These are phyloP conservation scores for Gonium pectorale DNA, from an alignment of 139 green algal genomes.

Conservation along the genomic window DNA sequence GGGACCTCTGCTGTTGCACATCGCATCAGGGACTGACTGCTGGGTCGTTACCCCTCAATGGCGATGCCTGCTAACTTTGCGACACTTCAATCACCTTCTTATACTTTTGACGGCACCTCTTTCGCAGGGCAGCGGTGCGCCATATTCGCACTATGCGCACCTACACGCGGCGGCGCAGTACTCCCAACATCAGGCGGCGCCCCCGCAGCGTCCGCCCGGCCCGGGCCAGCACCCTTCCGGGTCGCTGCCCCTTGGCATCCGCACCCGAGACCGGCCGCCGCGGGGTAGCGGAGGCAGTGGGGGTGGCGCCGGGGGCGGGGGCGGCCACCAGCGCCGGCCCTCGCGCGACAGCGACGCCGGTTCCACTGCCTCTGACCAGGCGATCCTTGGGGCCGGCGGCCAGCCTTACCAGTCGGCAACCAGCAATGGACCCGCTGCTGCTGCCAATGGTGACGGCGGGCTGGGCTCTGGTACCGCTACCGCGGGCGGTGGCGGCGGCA, in stretches of 20 bases:
- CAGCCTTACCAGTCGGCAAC: too few relatives aligned
- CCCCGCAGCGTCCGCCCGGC: not conserved
- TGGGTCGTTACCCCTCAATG: too few relatives aligned
- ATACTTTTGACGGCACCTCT: too few relatives aligned
- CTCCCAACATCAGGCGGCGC: not conserved
- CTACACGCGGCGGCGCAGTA: not conserved
- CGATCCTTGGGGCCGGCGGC: too few relatives aligned
- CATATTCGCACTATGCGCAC: slow-evolving; percentile 1
- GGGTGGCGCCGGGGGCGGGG: not conserved
- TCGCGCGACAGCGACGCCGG: slow-evolving; percentile 34
- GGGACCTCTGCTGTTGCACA: too few relatives aligned
- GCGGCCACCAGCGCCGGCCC: slow-evolving; percentile 32
- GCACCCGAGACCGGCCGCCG: not conserved
- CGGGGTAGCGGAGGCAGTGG: slow-evolving; percentile 12
- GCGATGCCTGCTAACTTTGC: too few relatives aligned
- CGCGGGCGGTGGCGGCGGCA: not conserved
- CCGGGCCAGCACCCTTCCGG: not conserved
- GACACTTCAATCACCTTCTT: too few relatives aligned
- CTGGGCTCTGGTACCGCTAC: not conserved
- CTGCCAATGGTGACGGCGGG: too few relatives aligned
- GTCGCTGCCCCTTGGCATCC: not conserved
- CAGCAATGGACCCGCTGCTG: too few relatives aligned
- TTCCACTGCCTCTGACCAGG: slow-evolving; percentile 5
- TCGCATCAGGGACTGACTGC: too few relatives aligned
- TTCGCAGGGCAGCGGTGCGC: not conserved